Percentiles rank a stretch among this genome's conserved stretches.
phyloP scores from a whole-genome alignment of 208 protist species.

The Novymonas esmeraldas region DNA sequence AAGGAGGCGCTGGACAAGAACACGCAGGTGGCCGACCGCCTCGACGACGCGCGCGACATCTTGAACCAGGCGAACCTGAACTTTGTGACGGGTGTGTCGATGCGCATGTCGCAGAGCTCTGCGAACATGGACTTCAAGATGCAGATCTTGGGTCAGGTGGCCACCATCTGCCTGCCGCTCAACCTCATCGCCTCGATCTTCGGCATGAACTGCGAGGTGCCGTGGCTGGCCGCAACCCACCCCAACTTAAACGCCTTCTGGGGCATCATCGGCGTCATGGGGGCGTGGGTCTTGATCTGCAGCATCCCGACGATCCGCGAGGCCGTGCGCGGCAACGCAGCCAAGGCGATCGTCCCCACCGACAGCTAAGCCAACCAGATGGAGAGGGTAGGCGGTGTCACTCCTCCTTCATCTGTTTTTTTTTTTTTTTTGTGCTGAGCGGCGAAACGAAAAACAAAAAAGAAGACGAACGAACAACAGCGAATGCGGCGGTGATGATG shows the following conservation, averaged over 20 bases:
- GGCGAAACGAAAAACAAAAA: no score
- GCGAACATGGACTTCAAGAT: constrained; percentile 86
- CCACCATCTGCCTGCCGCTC: constrained; percentile 83
- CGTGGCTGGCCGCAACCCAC: constrained; percentile 64
- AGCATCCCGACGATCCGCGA: constrained; percentile 58
- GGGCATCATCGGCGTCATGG: constrained; percentile 64
- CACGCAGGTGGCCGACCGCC: constrained; percentile 61
- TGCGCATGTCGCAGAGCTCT: constrained; percentile 88
- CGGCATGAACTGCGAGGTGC: constrained; percentile 92
- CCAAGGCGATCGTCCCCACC: constrained; percentile 58
- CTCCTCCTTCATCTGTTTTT: no score
- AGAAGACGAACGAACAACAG: no score
- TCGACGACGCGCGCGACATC: constrained; percentile 81
- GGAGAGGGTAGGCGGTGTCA: no score
- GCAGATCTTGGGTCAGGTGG: constrained; percentile 75
- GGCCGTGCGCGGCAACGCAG: constrained; percentile 38
- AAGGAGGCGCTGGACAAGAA: constrained; percentile 66
- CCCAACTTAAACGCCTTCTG: constrained; percentile 64
- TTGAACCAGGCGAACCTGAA: constrained; percentile 88
- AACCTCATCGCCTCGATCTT: constrained; percentile 87
- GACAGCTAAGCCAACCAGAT: constrained; percentile 43
- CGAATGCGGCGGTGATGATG: no score
- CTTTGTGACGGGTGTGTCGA: constrained; percentile 83
- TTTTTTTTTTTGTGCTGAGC: no score
- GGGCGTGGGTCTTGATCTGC: constrained; percentile 61